Percentiles rank a stretch among this genome's conserved stretches.
phyloP scores from a whole-genome alignment of 306 rosid species.

The Arachis stenosperma region DNA sequence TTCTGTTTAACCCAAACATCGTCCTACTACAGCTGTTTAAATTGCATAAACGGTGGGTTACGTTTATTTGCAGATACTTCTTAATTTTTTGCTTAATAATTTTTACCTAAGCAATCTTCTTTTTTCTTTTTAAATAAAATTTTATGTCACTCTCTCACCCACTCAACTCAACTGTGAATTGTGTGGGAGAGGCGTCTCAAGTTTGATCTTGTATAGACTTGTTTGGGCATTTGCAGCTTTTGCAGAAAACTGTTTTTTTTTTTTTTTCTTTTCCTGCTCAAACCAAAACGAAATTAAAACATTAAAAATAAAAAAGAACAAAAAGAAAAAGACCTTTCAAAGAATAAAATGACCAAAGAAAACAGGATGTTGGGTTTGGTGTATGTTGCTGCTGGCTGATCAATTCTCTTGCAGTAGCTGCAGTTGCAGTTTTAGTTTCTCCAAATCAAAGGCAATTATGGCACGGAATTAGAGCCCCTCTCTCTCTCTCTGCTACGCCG shows the following conservation, averaged over 20 bases:
- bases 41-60: conserved; percentile 6
- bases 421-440: conserved; percentile 29
- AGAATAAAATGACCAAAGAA: conserved; percentile 26
- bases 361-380: not conserved
- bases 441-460: conserved; percentile 74
- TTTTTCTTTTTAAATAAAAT: not conserved
- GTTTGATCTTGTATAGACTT: conserved; percentile 41
- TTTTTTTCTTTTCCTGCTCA: not conserved
- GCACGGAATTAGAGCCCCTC: conserved; percentile 65
- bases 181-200: conserved; percentile 34
- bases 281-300: not conserved
- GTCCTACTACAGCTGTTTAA: conserved; percentile 33
- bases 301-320: not conserved
- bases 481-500: conserved; percentile 75
- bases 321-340: not conserved
- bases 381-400: conserved; percentile 16
- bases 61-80: not conserved
- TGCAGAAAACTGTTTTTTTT: conserved; percentile 33
- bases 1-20: too few relatives aligned
- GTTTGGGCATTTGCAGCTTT: conserved; percentile 59
- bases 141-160: conserved; percentile 30
- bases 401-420: conserved; percentile 18
- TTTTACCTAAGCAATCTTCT: conserved; percentile 39
- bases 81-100: conserved; percentile 35
- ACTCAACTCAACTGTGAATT: not conserved